Evolutionary conservation across 1,284 basidiomycete genomes (phyloP), one percentile per base, ranked within the genome.

Genomic region (Agaricales sp.): DNA sequence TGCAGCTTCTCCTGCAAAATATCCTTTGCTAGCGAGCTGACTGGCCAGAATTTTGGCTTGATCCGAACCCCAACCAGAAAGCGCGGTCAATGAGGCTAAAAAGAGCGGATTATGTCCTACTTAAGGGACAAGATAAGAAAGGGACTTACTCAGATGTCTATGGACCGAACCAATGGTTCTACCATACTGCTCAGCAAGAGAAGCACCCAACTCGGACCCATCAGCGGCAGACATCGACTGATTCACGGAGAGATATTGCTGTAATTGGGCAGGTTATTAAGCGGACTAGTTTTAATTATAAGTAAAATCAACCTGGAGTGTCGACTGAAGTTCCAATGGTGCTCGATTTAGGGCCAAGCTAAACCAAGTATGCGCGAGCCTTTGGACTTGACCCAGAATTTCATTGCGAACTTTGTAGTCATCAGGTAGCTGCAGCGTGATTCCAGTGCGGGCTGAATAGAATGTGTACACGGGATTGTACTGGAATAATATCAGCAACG

Each of bases 311-410:
- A 87, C 87, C 78, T 95, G 90, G 46, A 99, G 69, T 1, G 92
- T 92, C 1, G 92, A 87, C 58, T 95, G 91, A 49, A 98, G 69
- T 66, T 97, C 94, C 58, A 94, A 78, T 0, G 95, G 96, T 4
- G 94, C 92, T 18, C 92, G 78, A 8, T 80, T 80, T 46, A 98
- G 71, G 2, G 91, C 90, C 30, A 92, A 68, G 50, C 87, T 82
- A 49, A 99, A 84, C 90, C 94, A 98, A 23, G 64, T 73, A 52
- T 79, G 80, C 4, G 91, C 80, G 55, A 88, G 82, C 12, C 74
- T 71, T 55, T 90, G 79, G 45, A 97, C 65, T 52, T 85, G 78
- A 18, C 74, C 71, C 2, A 94, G 74, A 57, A 97, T 90, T 45
- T 93, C 83, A 56, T 92, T 90, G 47, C 96, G 81, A 30, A 86